phyloP scores from a whole-genome alignment of 805 yeast species.

The Blastobotrys mokoenaii region DNA sequence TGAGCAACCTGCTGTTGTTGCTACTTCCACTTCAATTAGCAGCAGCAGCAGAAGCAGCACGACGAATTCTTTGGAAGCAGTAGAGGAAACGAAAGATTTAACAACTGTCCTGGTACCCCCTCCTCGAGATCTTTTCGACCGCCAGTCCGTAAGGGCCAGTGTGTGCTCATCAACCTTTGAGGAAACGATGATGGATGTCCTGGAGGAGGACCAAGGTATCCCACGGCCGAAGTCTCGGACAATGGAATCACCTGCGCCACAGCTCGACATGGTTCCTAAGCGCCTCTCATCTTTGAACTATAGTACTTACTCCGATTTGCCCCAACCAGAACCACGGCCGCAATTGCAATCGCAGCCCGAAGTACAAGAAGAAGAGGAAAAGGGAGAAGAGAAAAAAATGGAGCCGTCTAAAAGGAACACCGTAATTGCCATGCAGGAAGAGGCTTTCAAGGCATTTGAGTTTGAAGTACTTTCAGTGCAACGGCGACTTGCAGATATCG shows the following conservation, averaged over 20 bases:
- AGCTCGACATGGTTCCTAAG: too few relatives aligned
- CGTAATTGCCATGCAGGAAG: not conserved
- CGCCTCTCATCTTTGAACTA: too few relatives aligned
- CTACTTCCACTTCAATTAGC: too few relatives aligned
- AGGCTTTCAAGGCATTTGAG: slow-evolving; percentile 1
- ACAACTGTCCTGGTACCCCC: too few relatives aligned
- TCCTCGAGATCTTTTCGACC: not conserved
- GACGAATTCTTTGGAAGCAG: too few relatives aligned
- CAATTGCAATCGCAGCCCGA: too few relatives aligned
- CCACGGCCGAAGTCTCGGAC: not conserved
- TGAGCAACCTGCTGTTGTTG: not conserved
- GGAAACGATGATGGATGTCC: slow-evolving; percentile 1
- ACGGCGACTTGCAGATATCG: not conserved
- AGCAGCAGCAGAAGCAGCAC: too few relatives aligned
- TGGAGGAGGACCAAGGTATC: not conserved
- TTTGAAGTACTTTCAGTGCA: not conserved
- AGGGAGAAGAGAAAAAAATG: too few relatives aligned
- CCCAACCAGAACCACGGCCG: too few relatives aligned
- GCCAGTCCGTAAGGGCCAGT: not conserved
- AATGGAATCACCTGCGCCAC: too few relatives aligned
- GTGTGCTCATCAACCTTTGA: slow-evolving; percentile 1
- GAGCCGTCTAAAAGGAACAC: not conserved
- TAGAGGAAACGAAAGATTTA: not conserved
- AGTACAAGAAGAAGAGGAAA: too few relatives aligned
- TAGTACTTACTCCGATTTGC: too few relatives aligned